Evolutionary conservation across 1,139 yeast species (phyloP).

Genomic region (Kodamaea suecica): DNA sequence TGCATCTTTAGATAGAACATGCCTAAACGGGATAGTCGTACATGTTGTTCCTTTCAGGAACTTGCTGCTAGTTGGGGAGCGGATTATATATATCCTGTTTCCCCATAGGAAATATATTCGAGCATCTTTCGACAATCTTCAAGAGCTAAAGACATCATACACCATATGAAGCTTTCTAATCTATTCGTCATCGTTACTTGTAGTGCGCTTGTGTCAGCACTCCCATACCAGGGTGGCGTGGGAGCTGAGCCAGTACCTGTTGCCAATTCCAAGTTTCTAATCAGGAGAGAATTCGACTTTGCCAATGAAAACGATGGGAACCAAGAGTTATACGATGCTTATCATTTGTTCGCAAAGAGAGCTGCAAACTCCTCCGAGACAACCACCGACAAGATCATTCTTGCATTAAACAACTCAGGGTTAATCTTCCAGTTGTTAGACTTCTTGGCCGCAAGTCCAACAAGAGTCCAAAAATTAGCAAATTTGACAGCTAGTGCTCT

Average conservation of each 20-base stretch:
- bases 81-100: conserved; percentile 2
- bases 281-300: conserved; percentile 1
- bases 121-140: too few species aligned
- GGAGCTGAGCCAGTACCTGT: conserved; percentile 20
- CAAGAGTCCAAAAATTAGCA: conserved; percentile 27
- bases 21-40: background rate
- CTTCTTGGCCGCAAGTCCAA: conserved; percentile 32
- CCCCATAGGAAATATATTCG: conserved; percentile 1
- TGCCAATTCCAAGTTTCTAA: conserved; percentile 18
- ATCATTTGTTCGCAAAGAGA: conserved; percentile 12
- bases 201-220: conserved; percentile 8
- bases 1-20: too few species aligned
- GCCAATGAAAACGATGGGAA: background rate
- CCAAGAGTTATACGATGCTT: conserved; percentile 3
- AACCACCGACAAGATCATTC: conserved; percentile 23
- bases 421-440: conserved; percentile 37
- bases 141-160: too few species aligned
- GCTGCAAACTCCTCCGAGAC: conserved; percentile 7
- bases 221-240: conserved; percentile 9
- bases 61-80: background rate
- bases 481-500: conserved; percentile 27
- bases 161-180: conserved; percentile 13
- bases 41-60: too few species aligned
- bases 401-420: conserved; percentile 35
- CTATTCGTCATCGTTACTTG: conserved; percentile 9